Base-by-base conservation (phyloP, 352 stramenopile species). In the Globisporangium polare region DNA sequence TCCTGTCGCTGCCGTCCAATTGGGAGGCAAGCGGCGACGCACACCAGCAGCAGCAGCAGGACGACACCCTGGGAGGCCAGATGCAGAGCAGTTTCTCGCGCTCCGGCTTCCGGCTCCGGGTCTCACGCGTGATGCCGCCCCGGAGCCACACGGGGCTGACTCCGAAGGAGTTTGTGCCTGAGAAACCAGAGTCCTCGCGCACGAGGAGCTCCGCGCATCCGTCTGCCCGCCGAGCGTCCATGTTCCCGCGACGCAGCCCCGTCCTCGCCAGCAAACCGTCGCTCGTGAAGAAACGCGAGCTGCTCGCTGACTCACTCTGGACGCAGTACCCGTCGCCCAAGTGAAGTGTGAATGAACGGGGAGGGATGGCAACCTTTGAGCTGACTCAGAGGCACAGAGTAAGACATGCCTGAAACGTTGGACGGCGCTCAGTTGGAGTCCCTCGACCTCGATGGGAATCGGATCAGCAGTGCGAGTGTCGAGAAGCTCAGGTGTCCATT, bases 271-370 rank as follows among this genome's bases (percentile, higher is more conserved):
- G 31, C 22, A 39, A 22, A 22, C 53, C 53, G 15, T 58, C 53
- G 15, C 24, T 58, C 24, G 13, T 15, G 9, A 58, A 47, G 53
- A 58, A 58, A 20, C 20, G 52, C 12, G 27, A 58, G 52, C 52
- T 58, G 31, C 33, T 58, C 52, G 20, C 31, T 2, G 52, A 58
- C n/a, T 58, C 33, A 5, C 51, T 58, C 7, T 47, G 33, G 20
- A 58, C 52, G 12, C 33, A 47, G n/a, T 49, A 59, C 35, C 20
- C 35, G 24, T 49, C 52, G 15, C 12, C 6, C 2, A 31, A 54
- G 47, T 54, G 27, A 54, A 6, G 37, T 10, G 29, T 1, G 29
- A 35, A 35, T 35, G 29, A 5, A n/a, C n/a, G n/a, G n/a, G n/a
- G n/a, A n/a, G n/a, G n/a, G n/a, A n/a, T n/a, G n/a, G n/a, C n/a